Percentiles rank a stretch among this genome's conserved stretches.
phyloP scores from a whole-genome alignment of 805 yeast species.

The Komagataella kurtzmanii region DNA sequence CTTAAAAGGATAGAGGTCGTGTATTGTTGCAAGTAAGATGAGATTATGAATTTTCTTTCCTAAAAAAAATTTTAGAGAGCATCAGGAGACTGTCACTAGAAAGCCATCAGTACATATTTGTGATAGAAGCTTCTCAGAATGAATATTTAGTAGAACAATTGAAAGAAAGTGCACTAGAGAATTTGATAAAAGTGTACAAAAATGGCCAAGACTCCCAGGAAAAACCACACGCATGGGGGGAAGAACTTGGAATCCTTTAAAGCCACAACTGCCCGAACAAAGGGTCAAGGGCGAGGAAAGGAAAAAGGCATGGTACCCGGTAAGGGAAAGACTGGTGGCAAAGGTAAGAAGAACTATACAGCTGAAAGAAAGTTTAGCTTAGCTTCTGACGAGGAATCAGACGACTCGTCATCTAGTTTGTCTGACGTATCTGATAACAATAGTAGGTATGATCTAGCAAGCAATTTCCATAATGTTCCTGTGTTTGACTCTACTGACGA shows the following conservation, averaged over 20 bases:
- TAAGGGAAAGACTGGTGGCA: background rate
- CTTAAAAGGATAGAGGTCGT: background rate
- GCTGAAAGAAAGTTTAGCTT: conserved; percentile 9
- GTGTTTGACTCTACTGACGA: conserved; percentile 8
- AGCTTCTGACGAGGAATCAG: conserved; percentile 11
- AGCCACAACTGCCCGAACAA: background rate
- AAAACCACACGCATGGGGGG: background rate
- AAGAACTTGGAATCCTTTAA: background rate
- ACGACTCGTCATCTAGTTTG: conserved; percentile 3
- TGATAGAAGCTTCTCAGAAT: background rate
- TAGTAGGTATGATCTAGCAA: conserved; percentile 5
- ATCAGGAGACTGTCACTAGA: background rate
- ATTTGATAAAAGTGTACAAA: background rate
- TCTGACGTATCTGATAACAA: conserved; percentile 3
- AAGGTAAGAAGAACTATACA: background rate
- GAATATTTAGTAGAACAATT: background rate
- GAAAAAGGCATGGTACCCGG: background rate
- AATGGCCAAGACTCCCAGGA: background rate
- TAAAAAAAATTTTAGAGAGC: background rate
- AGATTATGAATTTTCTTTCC: background rate
- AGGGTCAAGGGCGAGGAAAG: background rate
- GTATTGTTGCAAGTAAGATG: background rate
- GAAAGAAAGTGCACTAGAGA: background rate
- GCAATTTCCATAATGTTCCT: conserved; percentile 2
- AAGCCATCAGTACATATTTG: background rate